Percentiles rank a stretch among this genome's conserved stretches.
Conservation (phyloP, 352 stramenopile genomes). For the Blastocystis sp. region DNA sequence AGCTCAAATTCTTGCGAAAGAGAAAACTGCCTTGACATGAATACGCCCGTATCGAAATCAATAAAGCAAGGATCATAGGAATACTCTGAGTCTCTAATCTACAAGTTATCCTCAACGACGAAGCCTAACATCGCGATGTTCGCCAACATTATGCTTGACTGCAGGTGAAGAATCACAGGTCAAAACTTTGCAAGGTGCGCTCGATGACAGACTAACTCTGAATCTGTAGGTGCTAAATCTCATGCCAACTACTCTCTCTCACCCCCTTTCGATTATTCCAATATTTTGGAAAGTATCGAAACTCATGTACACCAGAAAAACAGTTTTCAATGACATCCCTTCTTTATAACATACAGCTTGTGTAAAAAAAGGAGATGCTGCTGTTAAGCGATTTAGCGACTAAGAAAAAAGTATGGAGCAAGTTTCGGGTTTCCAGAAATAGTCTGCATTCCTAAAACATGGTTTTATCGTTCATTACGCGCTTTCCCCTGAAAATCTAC, state of each 20-base stretch:
- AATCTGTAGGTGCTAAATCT: not conserved
- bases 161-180: not conserved
- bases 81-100: constrained; percentile 19
- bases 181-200: not conserved
- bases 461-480: no score
- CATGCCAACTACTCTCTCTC: not conserved
- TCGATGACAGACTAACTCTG: not conserved
- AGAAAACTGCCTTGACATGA: constrained; percentile 6
- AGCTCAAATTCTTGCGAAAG: constrained; percentile 2
- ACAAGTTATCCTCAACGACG: not conserved
- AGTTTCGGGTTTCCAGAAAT: not conserved
- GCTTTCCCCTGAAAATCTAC: no score
- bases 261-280: not conserved
- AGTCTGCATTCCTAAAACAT: not conserved
- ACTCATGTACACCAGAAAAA: constrained; percentile 50
- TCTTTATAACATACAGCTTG: not conserved
- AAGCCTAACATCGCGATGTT: not conserved
- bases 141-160: not conserved
- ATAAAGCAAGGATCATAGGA: constrained; percentile 16
- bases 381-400: not conserved
- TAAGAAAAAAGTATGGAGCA: not conserved
- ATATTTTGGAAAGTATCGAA: constrained; percentile 49
- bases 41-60: not conserved
- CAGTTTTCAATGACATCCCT: constrained; percentile 26
- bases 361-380: not conserved